Evolutionary conservation across 331 rosid genomes (phyloP).

Genomic region (Erythrophleum ivorense): DNA sequence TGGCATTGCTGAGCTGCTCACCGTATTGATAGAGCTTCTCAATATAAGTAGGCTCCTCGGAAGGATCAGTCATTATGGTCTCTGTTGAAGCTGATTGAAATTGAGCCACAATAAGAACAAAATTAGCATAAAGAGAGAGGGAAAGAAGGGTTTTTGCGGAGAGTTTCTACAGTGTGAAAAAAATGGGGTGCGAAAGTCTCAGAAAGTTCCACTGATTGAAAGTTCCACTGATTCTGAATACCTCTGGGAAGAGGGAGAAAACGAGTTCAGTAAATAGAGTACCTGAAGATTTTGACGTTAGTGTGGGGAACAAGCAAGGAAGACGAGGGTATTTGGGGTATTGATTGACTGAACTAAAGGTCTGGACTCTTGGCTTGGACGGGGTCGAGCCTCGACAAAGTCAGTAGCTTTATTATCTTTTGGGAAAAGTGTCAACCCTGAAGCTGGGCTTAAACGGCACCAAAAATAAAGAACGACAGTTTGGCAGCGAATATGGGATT

Average conservation of each 20-base stretch:
- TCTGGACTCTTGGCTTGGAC: neutral
- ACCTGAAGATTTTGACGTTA: slow-evolving; percentile 13
- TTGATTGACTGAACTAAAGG: neutral
- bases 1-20: slow-evolving; percentile 86
- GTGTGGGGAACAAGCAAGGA: neutral
- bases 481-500: neutral
- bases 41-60: slow-evolving; percentile 77
- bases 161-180: neutral
- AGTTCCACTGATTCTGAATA: neutral
- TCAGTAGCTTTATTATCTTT: neutral
- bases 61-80: slow-evolving; percentile 70
- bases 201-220: neutral
- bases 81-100: slow-evolving; percentile 50
- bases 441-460: slow-evolving; percentile 3
- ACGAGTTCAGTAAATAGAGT: neutral
- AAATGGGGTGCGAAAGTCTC: neutral
- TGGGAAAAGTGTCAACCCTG: neutral
- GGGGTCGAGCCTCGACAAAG: neutral
- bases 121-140: slow-evolving; percentile 36
- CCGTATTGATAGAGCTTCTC: slow-evolving; percentile 96
- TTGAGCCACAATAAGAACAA: slow-evolving; percentile 31
- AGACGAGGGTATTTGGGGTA: slow-evolving; percentile 10
- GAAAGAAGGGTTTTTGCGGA: neutral
- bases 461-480: neutral
- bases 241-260: neutral